Percentiles rank a stretch among this genome's conserved stretches.
These are phyloP conservation scores for Rhodotorula paludigena DNA, from an alignment of 768 basidiomycete genomes.

Conservation along the genomic window DNA sequence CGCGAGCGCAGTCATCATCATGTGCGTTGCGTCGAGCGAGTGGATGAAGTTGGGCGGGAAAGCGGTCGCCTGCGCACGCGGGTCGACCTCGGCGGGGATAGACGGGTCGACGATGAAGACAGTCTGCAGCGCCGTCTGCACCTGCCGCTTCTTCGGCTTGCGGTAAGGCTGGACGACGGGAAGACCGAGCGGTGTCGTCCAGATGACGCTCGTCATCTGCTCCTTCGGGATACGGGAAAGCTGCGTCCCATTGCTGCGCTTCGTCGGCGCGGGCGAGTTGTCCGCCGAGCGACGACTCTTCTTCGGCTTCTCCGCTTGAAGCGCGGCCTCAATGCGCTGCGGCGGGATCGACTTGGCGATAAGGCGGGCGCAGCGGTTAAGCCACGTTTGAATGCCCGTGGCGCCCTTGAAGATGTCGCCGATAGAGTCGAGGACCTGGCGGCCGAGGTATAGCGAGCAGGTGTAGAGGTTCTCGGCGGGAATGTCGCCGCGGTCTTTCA, in stretches of 20 bases:
- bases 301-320: slow-evolving; percentile 23
- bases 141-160: slow-evolving; percentile 64
- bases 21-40: slow-evolving; percentile 94
- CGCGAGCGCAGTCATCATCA: slow-evolving; percentile 91
- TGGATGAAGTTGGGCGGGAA: slow-evolving; percentile 99
- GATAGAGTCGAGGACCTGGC: slow-evolving; percentile 71
- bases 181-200: slow-evolving; percentile 92
- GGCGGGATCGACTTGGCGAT: slow-evolving; percentile 80
- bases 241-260: background rate
- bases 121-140: slow-evolving; percentile 75
- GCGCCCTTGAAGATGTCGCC: slow-evolving; percentile 92
- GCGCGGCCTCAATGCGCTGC: slow-evolving; percentile 48
- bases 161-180: slow-evolving; percentile 96
- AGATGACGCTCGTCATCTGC: slow-evolving; percentile 90
- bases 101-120: slow-evolving; percentile 87
- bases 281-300: background rate
- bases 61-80: slow-evolving; percentile 82
- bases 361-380: slow-evolving; percentile 72
- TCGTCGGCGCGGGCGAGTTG: background rate
- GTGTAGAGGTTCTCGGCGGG: slow-evolving; percentile 67
- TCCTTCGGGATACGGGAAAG: slow-evolving; percentile 62
- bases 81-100: slow-evolving; percentile 68
- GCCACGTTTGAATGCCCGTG: slow-evolving; percentile 83
- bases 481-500: slow-evolving; percentile 69
- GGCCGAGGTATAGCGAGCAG: slow-evolving; percentile 73